Base-by-base conservation (phyloP, 2,329 filamentous ascomycete species). In the Parascedosporium putredinis region DNA sequence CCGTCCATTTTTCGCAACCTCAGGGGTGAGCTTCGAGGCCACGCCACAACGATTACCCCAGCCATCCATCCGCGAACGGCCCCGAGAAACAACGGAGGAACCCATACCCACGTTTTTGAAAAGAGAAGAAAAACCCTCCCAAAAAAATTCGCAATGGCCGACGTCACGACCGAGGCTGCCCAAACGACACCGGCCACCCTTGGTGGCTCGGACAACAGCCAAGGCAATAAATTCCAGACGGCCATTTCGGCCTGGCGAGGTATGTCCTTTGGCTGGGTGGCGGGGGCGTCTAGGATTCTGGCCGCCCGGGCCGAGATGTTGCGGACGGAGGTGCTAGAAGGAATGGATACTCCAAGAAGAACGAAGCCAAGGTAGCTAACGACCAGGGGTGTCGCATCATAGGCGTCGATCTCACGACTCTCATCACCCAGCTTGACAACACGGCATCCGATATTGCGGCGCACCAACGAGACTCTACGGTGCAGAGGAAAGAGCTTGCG, bases 181-280 rank as follows among this genome's bases (percentile, higher is more conserved):
- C n/a, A n/a, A n/a, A n/a, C n/a, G n/a, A n/a, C n/a, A n/a, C n/a
- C 36, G 36, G 31, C 27, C 8, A 23, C 34, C 8, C 25, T 24
- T 5, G 24, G 9, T 8, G 34, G 2, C 22, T 20, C 36, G 36
- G 36, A 49, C 10, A 42, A n/a, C 36, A 24, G 34, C 47, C 36
- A 29, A 8, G 29, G 22, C 24, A 55, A 95, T 72, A 96, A 95
- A 67, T 98, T 98, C 65, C 93, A 98, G 66, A 86, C 84, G 63
- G 93, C 93, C 51, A 95, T 98, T 58, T 87, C 88, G 55, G 87
- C 90, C 64, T 98, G 93, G 93, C 83, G 93, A 73, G 90, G 90
- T 95, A 79, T 45, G 65, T 45, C 27, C n/a, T n/a, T n/a, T n/a
- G n/a, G n/a, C n/a, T n/a, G n/a, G n/a, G n/a, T n/a, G n/a, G n/a